A percentile compares a stretch with the other conserved stretches of the same genome.
Conservation (phyloP, 2,329 filamentous ascomycete genomes). For the Fusarium xylarioides region DNA sequence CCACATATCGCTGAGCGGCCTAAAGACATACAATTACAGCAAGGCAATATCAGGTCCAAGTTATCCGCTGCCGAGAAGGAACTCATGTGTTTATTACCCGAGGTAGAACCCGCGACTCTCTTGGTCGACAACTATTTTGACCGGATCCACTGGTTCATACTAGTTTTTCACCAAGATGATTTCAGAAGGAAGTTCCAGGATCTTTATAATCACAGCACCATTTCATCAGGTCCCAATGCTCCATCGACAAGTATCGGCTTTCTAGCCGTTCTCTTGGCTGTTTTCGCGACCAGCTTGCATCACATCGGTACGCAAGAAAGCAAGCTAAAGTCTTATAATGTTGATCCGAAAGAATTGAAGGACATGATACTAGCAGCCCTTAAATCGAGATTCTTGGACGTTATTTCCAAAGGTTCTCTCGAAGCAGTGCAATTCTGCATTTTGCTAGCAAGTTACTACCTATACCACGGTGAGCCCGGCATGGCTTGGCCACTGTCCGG, state of each 20-base stretch:
- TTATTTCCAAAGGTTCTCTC: slow-evolving; percentile 35
- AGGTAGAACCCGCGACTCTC: background rate
- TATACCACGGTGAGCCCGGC: slow-evolving; percentile 48
- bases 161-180: background rate
- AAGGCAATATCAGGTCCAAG: accelerated
- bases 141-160: background rate
- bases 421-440: slow-evolving; percentile 48
- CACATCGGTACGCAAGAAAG: background rate
- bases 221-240: accelerated
- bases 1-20: background rate
- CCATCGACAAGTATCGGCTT: slow-evolving; percentile 2
- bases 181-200: background rate
- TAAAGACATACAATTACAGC: background rate
- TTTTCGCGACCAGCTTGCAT: slow-evolving; percentile 23
- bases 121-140: background rate
- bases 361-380: background rate
- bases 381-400: slow-evolving; percentile 16
- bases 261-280: slow-evolving; percentile 19
- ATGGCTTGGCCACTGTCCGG: slow-evolving; percentile 52
- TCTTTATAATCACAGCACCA: accelerated
- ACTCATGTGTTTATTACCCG: background rate
- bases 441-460: slow-evolving; percentile 49
- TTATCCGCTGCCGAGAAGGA: background rate
- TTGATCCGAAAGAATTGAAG: background rate
- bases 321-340: background rate